Base-by-base conservation (phyloP, 306 rosid genomes). In the Luffa aegyptiaca region DNA sequence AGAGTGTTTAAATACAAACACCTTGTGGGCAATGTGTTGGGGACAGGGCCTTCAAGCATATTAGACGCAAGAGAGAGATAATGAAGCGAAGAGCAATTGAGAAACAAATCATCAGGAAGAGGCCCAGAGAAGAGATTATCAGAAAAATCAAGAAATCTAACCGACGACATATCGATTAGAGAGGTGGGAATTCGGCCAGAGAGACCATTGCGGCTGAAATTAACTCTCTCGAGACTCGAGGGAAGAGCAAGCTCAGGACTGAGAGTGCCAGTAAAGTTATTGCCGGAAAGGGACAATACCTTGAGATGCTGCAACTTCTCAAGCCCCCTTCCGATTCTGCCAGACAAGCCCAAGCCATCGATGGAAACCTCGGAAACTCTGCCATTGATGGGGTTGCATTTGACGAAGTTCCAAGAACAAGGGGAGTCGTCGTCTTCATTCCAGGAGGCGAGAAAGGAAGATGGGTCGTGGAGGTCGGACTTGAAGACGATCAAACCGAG, bases 401-500 rank as follows among this genome's bases (percentile, higher is more conserved):
- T 80, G 6, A 95, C 76, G 66, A 77, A 89, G 44, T 72, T 58
- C 99, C 99, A 95, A 5, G 97, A 90, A 78, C 97, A 93, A 0
- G 97, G 91, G 39, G 84, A 89, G 0, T 58, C 86, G 51, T 93
- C 96, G n/a, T 93, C 97, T 79, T 95, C 97, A 45, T 86, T 95
- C 99, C 99, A 95, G 1, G 97, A 92, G 16, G 91, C 21, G 5
- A 95, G 97, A 73, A 65, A 20, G 0, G 91, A 88, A 79, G 89
- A 89, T 48, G 97, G 97, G 83, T 95, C 98, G 5, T 85, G 76
- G 33, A 95, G 86, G 88, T 88, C 93, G 16, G 97, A 95, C 80
- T 95, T 92, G 82, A 95, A 92, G 57, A 95, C 93, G 14, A 95
- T 89, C 57, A 95, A 80, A 35, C 98, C 98, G 78, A 95, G 86